Evolutionary conservation across 2,329 filamentous ascomycete genomes (phyloP), one percentile per base, ranked within the genome.

Genomic region (Leptosphaerulina australis): DNA sequence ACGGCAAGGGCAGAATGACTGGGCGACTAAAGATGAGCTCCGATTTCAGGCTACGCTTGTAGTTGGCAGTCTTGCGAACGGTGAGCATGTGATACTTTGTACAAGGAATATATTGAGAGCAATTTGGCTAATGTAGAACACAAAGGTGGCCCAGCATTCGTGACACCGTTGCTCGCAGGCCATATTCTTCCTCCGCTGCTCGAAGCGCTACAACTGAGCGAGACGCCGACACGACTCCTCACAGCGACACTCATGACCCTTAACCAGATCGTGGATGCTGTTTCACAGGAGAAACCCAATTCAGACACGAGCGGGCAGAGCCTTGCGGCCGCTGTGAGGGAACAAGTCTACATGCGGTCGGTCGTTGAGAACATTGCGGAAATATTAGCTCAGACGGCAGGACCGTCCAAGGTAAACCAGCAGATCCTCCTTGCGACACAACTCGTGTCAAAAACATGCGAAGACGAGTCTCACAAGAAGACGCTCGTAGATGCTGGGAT

Each of bases 1-100:
- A 43, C 41, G 37, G 25, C 41, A 25, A n/a, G 36, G 1, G 15
- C 30, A 37, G 7, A 40, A 35, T 3, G 67, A 74, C 10, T 73
- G 85, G 58, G 80, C 79, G 2, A 82, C 86, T 9, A 84, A 89
- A 51, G 87, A 92, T 47, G 80, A 83, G 34, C 80, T 87, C 37
- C 83, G 85, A 59, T 77, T 94, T 48, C 90, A 96, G 70, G 88
- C 88, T n/a, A 82, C 92, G 29, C 85, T 95, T 57, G 82, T 97
- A n/a, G 77, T 96, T 26, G 87, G 88, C 36, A 94, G 90, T 71
- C 83, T 97, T 67, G 90, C 91, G 49, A 87, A 88, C 74, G 91
- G 92, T 91, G 80, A 64, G 79, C 47, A 46, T 45, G 50, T 43
- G 26, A 37, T 17, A 17, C 4, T 8, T 26, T 30, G 15, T 17